Percentiles rank a stretch among this genome's conserved stretches.
Evolutionary conservation across 805 yeast genomes (phyloP).

Genomic region (Kregervanrija pseudodelftensis): DNA sequence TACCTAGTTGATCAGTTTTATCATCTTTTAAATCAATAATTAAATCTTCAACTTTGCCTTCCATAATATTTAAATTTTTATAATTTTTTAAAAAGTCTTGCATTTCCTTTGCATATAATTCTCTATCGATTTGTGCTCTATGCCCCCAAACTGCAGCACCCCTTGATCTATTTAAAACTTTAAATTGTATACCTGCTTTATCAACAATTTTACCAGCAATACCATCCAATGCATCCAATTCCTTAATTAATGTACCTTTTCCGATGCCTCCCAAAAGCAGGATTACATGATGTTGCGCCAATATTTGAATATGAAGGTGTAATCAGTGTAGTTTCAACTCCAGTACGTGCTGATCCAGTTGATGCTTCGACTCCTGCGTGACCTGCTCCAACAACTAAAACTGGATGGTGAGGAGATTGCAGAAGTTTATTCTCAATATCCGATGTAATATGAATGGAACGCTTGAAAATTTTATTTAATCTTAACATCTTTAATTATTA

Average conservation of each 20-base stretch:
- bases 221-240: slow-evolving; percentile 96
- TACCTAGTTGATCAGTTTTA: slow-evolving; percentile 28
- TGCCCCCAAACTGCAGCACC: slow-evolving; percentile 99
- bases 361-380: slow-evolving; percentile 99
- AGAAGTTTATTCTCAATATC: slow-evolving; percentile 7
- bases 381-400: slow-evolving; percentile 92
- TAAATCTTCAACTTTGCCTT: slow-evolving; percentile 81
- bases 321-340: slow-evolving; percentile 60
- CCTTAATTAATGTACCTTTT: slow-evolving; percentile 85
- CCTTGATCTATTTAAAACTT: slow-evolving; percentile 73
- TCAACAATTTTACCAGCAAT: slow-evolving; percentile 83
- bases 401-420: slow-evolving; percentile 36
- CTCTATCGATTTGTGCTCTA: slow-evolving; percentile 90
- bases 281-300: slow-evolving; percentile 96
- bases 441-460: slow-evolving; percentile 7
- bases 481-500: too few species aligned
- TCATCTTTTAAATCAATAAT: slow-evolving; percentile 40
- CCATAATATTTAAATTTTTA: slow-evolving; percentile 49
- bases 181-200: slow-evolving; percentile 86
- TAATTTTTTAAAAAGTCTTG: slow-evolving; percentile 53
- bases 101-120: slow-evolving; percentile 73
- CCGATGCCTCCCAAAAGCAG: slow-evolving; percentile 98
- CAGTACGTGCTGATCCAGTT: slow-evolving; percentile 82
- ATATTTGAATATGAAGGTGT: slow-evolving; percentile 72
- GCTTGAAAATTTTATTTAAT: neutral